These are phyloP conservation scores for Ulota crispa DNA, from an alignment of 225 moss, liverwort and hornwort species.

Conservation along the genomic window DNA sequence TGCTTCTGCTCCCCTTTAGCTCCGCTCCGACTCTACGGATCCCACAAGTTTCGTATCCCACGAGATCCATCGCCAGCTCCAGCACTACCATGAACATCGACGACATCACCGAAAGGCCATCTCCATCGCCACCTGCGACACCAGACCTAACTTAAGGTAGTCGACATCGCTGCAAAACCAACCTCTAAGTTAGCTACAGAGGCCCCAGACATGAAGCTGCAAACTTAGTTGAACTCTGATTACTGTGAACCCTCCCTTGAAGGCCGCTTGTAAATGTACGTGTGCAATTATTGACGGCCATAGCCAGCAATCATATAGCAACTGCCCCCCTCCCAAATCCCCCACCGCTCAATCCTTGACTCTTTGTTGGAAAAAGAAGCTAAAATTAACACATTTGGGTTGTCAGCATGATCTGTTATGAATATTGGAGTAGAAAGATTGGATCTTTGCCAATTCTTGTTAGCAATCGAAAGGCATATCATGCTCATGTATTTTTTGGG, in stretches of 20 bases:
- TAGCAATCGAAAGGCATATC: too few species aligned
- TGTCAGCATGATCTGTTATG: too few species aligned
- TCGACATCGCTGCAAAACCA: background rate
- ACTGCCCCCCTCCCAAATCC: background rate
- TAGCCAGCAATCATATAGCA: background rate
- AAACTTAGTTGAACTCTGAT: background rate
- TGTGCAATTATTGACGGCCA: conserved; percentile 7
- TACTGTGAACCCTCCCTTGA: too few species aligned
- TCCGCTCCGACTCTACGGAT: background rate
- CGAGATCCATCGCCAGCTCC: background rate
- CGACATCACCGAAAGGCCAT: background rate
- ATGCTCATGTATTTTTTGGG: too few species aligned
- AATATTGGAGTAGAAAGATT: too few species aligned
- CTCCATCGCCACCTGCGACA: background rate
- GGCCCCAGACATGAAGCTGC: background rate
- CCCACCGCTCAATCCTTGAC: too few species aligned
- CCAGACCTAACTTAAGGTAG: too few species aligned
- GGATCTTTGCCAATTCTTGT: too few species aligned
- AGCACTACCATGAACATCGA: background rate
- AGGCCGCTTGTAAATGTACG: background rate
- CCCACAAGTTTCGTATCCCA: too few species aligned
- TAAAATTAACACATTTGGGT: too few species aligned
- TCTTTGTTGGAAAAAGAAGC: too few species aligned
- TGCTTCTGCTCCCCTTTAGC: background rate
- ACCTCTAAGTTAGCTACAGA: background rate